These are phyloP conservation scores for Hygrophorus russula DNA, from an alignment of 768 basidiomycete species.

Conservation along the genomic window DNA sequence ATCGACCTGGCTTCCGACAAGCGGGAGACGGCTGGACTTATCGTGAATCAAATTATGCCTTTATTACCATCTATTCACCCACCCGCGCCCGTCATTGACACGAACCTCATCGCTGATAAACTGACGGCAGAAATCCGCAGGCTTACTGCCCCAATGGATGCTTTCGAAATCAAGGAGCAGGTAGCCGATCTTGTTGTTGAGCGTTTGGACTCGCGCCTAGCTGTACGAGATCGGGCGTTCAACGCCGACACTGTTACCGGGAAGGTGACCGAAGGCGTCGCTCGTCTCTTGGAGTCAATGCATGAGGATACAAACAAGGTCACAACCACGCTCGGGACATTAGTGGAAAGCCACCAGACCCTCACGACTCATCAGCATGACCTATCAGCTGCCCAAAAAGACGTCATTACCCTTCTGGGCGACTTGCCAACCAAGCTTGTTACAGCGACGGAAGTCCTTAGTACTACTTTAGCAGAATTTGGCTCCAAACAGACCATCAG, in stretches of 20 bases:
- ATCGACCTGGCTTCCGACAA: constrained; percentile 87
- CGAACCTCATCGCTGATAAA: constrained; percentile 42
- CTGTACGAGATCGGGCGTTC: constrained; percentile 64
- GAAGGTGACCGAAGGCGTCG: constrained; percentile 45
- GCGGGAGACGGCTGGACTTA: constrained; percentile 74
- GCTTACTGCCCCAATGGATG: constrained; percentile 66
- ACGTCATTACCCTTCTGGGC: constrained; percentile 29
- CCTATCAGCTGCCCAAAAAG: constrained; percentile 27
- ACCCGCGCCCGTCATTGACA: constrained; percentile 28
- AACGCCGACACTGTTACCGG: constrained; percentile 47
- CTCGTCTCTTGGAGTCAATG: constrained; percentile 28
- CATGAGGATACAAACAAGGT: constrained; percentile 27
- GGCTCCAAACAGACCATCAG: constrained; percentile 17
- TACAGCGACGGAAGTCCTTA: constrained; percentile 32
- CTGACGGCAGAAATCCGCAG: constrained; percentile 61
- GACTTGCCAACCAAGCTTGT: constrained; percentile 36
- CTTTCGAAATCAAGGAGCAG: constrained; percentile 82
- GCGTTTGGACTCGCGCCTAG: constrained; percentile 68
- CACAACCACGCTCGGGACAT: constrained; percentile 24
- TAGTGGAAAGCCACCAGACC: constrained; percentile 32
- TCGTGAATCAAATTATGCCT: constrained; percentile 63
- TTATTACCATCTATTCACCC: constrained; percentile 37
- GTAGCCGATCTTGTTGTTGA: constrained; percentile 84
- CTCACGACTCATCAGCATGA: constrained; percentile 25
- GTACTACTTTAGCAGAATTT: constrained; percentile 23